Evolutionary conservation across 2,329 filamentous ascomycete species (phyloP).

Genomic region (Scedosporium boydii): DNA sequence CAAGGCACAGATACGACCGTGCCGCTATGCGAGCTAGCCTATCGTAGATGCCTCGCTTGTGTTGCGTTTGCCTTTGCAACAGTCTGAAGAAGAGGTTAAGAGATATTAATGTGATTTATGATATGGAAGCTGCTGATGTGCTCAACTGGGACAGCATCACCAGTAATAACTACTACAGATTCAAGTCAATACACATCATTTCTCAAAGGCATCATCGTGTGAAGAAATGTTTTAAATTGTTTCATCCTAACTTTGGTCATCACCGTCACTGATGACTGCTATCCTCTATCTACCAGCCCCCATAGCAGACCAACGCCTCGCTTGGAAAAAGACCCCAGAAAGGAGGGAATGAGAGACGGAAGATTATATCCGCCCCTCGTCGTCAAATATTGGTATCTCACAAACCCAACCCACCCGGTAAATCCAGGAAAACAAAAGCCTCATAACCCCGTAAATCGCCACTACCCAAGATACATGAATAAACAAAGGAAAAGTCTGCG

Average conservation of each 20-base stretch:
- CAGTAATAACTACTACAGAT: too few species aligned
- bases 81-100: too few species aligned
- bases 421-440: not conserved
- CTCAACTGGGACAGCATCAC: too few species aligned
- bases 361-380: not conserved
- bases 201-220: too few species aligned
- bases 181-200: too few species aligned
- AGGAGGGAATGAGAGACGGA: not conserved
- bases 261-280: not conserved
- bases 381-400: not conserved
- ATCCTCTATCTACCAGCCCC: not conserved
- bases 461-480: not conserved
- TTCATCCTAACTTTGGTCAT: not conserved
- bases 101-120: too few species aligned
- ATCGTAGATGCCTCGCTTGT: too few species aligned
- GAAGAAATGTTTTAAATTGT: not conserved
- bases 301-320: not conserved
- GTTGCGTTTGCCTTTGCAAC: too few species aligned
- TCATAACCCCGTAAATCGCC: not conserved
- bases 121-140: too few species aligned
- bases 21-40: too few species aligned
- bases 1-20: too few species aligned
- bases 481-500: not conserved
- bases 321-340: not conserved
- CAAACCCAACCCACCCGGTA: not conserved